These are phyloP conservation scores for Remersonia thermophila DNA, from an alignment of 2,329 filamentous ascomycete genomes.

Conservation along the genomic window DNA sequence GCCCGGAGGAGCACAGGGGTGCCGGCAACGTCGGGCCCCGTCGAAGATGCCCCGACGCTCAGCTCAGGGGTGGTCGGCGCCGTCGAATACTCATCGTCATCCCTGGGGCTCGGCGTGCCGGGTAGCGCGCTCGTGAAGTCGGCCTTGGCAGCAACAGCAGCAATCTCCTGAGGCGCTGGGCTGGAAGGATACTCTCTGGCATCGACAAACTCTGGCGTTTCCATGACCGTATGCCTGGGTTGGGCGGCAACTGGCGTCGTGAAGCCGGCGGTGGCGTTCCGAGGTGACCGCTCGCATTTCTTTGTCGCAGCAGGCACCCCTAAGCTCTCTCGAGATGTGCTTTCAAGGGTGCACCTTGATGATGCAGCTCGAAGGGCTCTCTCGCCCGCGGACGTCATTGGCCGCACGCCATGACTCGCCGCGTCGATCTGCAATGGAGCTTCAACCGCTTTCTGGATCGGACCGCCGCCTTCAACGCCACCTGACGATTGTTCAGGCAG, in stretches of 20 bases:
- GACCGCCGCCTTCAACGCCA: neutral
- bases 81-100: slow-evolving; percentile 16
- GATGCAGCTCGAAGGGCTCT: neutral
- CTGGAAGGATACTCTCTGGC: slow-evolving; percentile 10
- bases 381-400: slow-evolving; percentile 7
- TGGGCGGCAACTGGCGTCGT: neutral
- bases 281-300: neutral
- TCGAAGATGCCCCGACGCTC: slow-evolving; percentile 21
- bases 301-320: neutral
- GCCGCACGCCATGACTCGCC: neutral
- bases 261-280: neutral
- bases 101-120: slow-evolving; percentile 4
- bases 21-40: slow-evolving; percentile 19
- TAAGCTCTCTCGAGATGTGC: neutral
- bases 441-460: neutral
- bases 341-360: slow-evolving; percentile 7
- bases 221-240: slow-evolving; percentile 8
- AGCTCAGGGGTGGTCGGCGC: slow-evolving; percentile 22
- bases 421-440: neutral
- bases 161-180: neutral
- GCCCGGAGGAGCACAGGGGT: slow-evolving; percentile 17
- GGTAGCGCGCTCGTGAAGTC: slow-evolving; percentile 1
- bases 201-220: slow-evolving; percentile 14
- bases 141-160: neutral
- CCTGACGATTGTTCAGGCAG: slow-evolving; percentile 8